phyloP scores from a whole-genome alignment of 164 flowering plant genomes.

The Brasenia schreberi region DNA sequence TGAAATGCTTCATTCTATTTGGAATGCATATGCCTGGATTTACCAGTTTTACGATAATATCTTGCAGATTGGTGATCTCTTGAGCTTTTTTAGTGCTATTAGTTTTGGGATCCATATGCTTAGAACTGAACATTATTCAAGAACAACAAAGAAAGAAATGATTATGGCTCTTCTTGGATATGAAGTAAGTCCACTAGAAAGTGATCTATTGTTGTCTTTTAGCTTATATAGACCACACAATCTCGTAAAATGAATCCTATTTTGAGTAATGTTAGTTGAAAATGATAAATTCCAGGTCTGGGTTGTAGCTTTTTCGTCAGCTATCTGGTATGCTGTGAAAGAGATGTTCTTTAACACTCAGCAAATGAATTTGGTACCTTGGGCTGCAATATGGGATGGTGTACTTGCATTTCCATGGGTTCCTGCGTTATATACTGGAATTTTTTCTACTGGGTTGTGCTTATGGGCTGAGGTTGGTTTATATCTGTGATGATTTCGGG shows the following conservation, averaged over 20 bases:
- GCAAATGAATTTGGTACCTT: constrained; percentile 23
- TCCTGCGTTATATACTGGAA: constrained; percentile 75
- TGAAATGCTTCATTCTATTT: not conserved
- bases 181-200: constrained; percentile 36
- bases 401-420: constrained; percentile 66
- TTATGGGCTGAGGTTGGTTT: constrained; percentile 72
- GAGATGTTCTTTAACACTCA: constrained; percentile 21
- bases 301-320: constrained; percentile 48
- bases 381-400: constrained; percentile 31
- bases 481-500: not conserved
- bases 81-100: constrained; percentile 69
- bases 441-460: constrained; percentile 72
- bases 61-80: constrained; percentile 70
- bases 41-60: not conserved
- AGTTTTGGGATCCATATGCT: constrained; percentile 82
- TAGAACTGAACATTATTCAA: constrained; percentile 71
- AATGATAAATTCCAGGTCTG: constrained; percentile 28
- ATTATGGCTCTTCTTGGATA: constrained; percentile 69
- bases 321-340: constrained; percentile 43
- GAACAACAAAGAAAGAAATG: constrained; percentile 40
- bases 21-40: not conserved
- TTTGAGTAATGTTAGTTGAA: not conserved
- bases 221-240: not conserved
- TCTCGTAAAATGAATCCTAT: not conserved
- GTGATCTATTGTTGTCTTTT: not conserved